phyloP scores from a whole-genome alignment of 2,329 filamentous ascomycete species.

The Colletotrichum filicis region DNA sequence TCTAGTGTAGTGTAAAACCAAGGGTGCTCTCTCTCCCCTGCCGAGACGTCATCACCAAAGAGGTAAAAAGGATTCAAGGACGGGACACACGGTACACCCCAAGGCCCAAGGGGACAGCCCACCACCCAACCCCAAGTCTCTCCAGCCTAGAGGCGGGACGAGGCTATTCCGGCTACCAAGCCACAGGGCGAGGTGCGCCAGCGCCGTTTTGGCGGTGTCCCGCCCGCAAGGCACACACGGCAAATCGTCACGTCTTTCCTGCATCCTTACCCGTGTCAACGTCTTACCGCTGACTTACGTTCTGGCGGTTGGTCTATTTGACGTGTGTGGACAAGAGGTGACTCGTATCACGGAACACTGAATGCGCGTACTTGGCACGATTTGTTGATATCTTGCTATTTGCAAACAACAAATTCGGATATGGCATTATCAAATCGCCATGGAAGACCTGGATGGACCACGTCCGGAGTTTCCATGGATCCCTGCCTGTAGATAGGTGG shows the following conservation, averaged over 20 bases:
- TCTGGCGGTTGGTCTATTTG: no score
- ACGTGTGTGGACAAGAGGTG: background rate
- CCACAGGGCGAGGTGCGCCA: conserved; percentile 21
- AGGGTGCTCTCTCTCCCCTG: background rate
- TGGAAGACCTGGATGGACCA: background rate
- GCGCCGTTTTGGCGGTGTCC: background rate
- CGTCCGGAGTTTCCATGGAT: background rate
- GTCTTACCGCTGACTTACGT: background rate
- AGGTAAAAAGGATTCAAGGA: conserved; percentile 19
- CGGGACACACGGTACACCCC: no score
- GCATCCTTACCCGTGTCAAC: background rate
- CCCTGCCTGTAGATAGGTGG: background rate
- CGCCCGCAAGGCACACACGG: background rate
- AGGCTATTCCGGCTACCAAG: conserved; percentile 17
- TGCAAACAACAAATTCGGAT: no score
- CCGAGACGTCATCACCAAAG: conserved; percentile 8
- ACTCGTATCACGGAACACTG: background rate
- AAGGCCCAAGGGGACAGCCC: no score
- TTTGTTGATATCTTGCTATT: background rate
- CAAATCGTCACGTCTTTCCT: background rate
- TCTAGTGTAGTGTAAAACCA: background rate
- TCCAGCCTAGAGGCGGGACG: conserved; percentile 3
- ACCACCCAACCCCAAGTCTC: background rate
- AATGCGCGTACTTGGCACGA: background rate
- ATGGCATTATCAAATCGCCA: background rate